phyloP scores from a whole-genome alignment of 2,329 filamentous ascomycete species.

The Claviceps fusiformis region DNA sequence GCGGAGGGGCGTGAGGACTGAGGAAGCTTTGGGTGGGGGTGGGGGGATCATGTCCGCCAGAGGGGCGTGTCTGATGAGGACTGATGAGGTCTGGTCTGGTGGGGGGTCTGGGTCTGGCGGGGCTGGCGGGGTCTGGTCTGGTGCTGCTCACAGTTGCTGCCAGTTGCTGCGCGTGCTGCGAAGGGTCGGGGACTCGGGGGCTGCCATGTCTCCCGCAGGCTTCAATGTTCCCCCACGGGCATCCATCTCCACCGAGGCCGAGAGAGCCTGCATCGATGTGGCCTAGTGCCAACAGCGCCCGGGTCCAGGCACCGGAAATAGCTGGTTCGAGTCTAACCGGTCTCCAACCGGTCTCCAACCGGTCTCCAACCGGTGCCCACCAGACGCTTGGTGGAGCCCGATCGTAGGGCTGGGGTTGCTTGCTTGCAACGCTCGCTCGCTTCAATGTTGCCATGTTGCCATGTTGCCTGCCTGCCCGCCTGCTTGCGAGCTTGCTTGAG shows the following conservation, averaged over 20 bases:
- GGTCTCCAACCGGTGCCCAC: no score
- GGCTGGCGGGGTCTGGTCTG: not conserved
- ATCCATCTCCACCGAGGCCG: no score
- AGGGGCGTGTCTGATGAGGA: not conserved
- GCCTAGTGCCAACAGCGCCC: not conserved
- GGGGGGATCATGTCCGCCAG: no score
- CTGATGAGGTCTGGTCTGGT: not conserved
- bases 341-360: not conserved
- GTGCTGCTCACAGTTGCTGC: not conserved
- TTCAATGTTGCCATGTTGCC: no score
- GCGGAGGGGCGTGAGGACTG: no score
- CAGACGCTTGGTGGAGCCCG: not conserved
- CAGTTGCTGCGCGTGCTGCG: not conserved
- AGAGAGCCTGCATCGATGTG: not conserved
- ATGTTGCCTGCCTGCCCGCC: no score
- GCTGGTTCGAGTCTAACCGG: conserved; percentile 2
- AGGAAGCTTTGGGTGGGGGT: no score
- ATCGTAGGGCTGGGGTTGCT: conserved; percentile 4
- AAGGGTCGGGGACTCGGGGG: not conserved
- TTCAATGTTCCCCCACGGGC: no score
- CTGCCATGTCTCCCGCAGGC: no score
- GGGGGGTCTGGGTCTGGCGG: no score
- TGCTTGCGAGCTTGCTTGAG: no score
- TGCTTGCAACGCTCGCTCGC: no score
- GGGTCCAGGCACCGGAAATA: conserved; percentile 4